Evolutionary conservation across 441 rosid species (phyloP).

Genomic region (Populus trichocarpa): DNA sequence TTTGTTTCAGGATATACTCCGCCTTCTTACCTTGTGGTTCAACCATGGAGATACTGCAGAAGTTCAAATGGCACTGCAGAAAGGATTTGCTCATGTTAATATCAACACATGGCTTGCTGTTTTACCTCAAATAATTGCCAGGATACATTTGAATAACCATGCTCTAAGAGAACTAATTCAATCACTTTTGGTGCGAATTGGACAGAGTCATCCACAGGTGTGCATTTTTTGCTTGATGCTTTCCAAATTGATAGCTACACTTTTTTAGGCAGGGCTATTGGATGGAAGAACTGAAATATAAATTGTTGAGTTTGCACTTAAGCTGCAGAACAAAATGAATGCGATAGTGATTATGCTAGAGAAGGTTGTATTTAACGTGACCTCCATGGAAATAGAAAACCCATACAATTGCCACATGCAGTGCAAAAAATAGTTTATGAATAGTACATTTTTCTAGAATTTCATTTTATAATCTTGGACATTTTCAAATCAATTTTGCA

Average conservation of each 20-base stretch:
- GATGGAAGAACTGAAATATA: neutral
- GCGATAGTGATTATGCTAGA: neutral
- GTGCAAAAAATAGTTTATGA: neutral
- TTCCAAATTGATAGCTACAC: slow-evolving; percentile 3
- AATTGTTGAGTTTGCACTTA: neutral
- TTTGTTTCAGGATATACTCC: slow-evolving; percentile 91
- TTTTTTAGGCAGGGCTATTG: neutral
- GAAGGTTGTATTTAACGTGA: neutral
- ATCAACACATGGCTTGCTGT: slow-evolving; percentile 99
- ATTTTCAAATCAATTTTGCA: neutral
- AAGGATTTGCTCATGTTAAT: slow-evolving; percentile 88
- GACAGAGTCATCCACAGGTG: slow-evolving; percentile 98
- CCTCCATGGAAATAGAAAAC: neutral
- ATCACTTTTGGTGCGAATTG: slow-evolving; percentile 95
- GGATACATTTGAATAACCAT: slow-evolving; percentile 96
- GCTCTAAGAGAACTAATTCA: slow-evolving; percentile 96
- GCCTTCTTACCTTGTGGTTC: slow-evolving; percentile 99
- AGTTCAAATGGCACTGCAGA: slow-evolving; percentile 86
- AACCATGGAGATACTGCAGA: slow-evolving; percentile 96
- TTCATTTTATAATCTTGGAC: neutral
- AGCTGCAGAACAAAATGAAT: neutral
- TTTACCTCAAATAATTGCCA: slow-evolving; percentile 99
- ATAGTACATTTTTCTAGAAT: neutral
- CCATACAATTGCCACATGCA: neutral
- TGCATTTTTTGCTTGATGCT: slow-evolving; percentile 22